Evolutionary conservation across 2,329 filamentous ascomycete species (phyloP).

Genomic region (Periconia sp.): DNA sequence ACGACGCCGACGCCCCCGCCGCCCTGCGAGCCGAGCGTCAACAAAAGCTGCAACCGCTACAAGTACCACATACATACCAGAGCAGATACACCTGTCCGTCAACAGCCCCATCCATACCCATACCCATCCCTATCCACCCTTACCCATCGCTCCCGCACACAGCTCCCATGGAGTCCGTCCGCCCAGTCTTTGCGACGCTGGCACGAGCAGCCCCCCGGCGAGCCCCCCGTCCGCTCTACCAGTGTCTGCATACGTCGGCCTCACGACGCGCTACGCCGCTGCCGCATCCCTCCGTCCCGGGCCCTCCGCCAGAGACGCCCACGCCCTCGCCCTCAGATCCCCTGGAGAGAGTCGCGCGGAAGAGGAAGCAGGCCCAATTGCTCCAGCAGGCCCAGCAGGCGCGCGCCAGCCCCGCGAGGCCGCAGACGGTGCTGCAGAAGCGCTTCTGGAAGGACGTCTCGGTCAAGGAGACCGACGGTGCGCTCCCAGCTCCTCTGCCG

Average conservation of each 20-base stretch:
- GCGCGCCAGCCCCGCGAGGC: slow-evolving; percentile 50
- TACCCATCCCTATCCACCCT: no score
- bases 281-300: slow-evolving; percentile 62
- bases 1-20: no score
- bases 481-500: slow-evolving; percentile 3
- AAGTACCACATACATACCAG: no score
- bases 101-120: no score
- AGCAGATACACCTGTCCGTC: no score
- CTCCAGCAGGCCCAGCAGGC: slow-evolving; percentile 54
- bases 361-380: slow-evolving; percentile 57
- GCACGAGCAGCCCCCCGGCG: slow-evolving; percentile 23
- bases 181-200: slow-evolving; percentile 31
- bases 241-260: slow-evolving; percentile 51
- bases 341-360: slow-evolving; percentile 55
- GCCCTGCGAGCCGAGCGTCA: no score
- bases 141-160: slow-evolving; percentile 2
- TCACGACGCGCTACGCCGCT: slow-evolving; percentile 60
- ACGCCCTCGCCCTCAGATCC: slow-evolving; percentile 56
- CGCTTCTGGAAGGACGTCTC: slow-evolving; percentile 89
- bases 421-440: slow-evolving; percentile 63
- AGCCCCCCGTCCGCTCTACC: slow-evolving; percentile 29
- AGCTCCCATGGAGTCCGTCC: slow-evolving; percentile 33
- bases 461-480: slow-evolving; percentile 68
- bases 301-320: slow-evolving; percentile 65
- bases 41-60: no score